Percentiles rank a stretch among this genome's conserved stretches.
Conservation (phyloP, 139 green algal genomes). For the Haematococcus sp. region DNA sequence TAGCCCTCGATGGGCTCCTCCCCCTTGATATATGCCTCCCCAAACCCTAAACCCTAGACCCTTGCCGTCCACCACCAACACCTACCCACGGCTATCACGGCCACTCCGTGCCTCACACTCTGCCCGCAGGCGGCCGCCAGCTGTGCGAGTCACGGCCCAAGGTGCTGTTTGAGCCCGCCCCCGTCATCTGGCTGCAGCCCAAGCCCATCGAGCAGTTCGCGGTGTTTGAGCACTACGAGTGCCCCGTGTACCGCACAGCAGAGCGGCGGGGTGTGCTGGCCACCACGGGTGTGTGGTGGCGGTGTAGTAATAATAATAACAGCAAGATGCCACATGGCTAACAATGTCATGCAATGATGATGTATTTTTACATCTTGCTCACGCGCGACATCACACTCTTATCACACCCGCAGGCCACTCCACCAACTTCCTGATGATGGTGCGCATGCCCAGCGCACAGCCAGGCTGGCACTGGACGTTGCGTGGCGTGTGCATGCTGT, state of each 20-base stretch:
- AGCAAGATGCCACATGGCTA: too few relatives aligned
- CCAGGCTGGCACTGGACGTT: conserved; percentile 66
- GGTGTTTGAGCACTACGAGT: conserved; percentile 63
- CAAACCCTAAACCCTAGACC: too few relatives aligned
- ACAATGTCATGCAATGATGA: too few relatives aligned
- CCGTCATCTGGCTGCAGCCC: conserved; percentile 72
- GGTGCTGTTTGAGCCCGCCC: conserved; percentile 63
- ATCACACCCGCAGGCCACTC: too few relatives aligned
- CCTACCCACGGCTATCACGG: too few relatives aligned
- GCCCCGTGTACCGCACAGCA: conserved; percentile 76
- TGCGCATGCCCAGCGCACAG: conserved; percentile 59
- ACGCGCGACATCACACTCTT: too few relatives aligned
- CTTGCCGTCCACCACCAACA: not conserved
- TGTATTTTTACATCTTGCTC: too few relatives aligned
- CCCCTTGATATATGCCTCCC: not conserved
- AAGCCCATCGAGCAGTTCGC: conserved; percentile 42
- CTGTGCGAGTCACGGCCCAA: conserved; percentile 1
- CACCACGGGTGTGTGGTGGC: conserved; percentile 49
- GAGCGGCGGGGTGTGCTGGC: conserved; percentile 68
- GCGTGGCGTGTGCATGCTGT: conserved; percentile 67
- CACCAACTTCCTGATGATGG: conserved; percentile 84
- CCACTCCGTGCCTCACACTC: too few relatives aligned
- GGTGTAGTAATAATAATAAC: too few relatives aligned
- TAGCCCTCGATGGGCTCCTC: too few relatives aligned
- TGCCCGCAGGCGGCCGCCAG: too few relatives aligned